Conservation (phyloP, 1,139 yeast genomes). For the Yamadazyma atmosphaerica region DNA sequence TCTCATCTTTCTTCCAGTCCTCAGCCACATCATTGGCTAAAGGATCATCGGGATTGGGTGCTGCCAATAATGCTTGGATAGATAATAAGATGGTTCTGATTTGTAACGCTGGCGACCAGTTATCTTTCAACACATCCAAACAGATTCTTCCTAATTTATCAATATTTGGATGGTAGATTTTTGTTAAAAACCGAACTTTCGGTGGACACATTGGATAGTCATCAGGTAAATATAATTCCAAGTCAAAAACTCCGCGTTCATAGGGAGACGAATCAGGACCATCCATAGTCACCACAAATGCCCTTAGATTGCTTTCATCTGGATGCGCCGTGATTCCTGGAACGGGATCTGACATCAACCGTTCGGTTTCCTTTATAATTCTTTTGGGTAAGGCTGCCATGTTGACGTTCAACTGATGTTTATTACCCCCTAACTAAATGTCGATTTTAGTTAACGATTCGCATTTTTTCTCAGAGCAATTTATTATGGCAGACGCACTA, state of each 20-base stretch:
- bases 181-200: slow-evolving; percentile 86
- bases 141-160: slow-evolving; percentile 95
- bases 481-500: neutral
- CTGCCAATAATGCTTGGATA: slow-evolving; percentile 89
- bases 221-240: slow-evolving; percentile 81
- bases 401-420: neutral
- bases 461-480: neutral
- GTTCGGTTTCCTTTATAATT: slow-evolving; percentile 91
- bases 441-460: neutral
- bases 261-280: slow-evolving; percentile 91
- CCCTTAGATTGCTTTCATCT: slow-evolving; percentile 88
- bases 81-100: slow-evolving; percentile 91
- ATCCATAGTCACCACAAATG: slow-evolving; percentile 79
- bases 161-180: slow-evolving; percentile 94
- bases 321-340: slow-evolving; percentile 95
- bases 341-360: slow-evolving; percentile 90
- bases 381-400: slow-evolving; percentile 81
- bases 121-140: slow-evolving; percentile 85
- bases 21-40: slow-evolving; percentile 97
- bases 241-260: slow-evolving; percentile 71
- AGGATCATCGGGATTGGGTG: slow-evolving; percentile 98
- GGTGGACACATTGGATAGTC: slow-evolving; percentile 96
- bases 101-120: slow-evolving; percentile 98
- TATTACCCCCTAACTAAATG: neutral
- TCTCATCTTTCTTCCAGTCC: slow-evolving; percentile 89